phyloP scores from a whole-genome alignment of 495 filamentous ascomycete genomes.

The Chaetomium tenue region DNA sequence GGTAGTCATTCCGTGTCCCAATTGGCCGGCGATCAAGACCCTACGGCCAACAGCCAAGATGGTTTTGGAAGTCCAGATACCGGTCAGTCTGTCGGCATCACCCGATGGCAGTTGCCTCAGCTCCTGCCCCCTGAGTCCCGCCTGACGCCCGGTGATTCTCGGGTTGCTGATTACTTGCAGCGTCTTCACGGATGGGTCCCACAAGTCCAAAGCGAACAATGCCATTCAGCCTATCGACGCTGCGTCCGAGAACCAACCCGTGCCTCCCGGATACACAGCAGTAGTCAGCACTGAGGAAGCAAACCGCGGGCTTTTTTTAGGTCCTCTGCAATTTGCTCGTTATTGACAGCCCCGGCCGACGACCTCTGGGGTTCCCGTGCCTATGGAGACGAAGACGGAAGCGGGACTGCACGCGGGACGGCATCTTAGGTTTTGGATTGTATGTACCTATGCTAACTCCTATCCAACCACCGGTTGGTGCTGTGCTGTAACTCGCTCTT shows the following conservation, averaged over 20 bases:
- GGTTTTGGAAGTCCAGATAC: background rate
- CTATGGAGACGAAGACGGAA: background rate
- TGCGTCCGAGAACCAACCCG: conserved; percentile 11
- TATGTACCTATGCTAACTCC: too few species aligned
- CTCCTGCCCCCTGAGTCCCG: background rate
- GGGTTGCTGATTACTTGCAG: conserved; percentile 3
- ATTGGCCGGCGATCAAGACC: conserved; percentile 26
- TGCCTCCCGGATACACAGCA: conserved; percentile 18
- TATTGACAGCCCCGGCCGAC: background rate
- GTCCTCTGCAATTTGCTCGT: conserved; percentile 1
- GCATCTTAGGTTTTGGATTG: too few species aligned
- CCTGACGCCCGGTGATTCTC: background rate
- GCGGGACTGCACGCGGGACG: conserved; percentile 4
- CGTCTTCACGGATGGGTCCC: background rate
- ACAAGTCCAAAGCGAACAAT: conserved; percentile 12
- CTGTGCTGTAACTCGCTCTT: too few species aligned
- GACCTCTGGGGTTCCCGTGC: background rate
- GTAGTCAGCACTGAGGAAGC: conserved; percentile 20
- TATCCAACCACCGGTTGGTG: too few species aligned
- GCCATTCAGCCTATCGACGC: conserved; percentile 28
- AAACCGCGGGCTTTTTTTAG: conserved; percentile 25
- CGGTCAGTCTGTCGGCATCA: background rate
- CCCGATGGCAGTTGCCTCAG: background rate
- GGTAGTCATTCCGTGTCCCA: conserved; percentile 16
- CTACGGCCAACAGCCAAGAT: background rate